These are phyloP conservation scores for Lophiotrema nucula DNA, from an alignment of 495 filamentous ascomycete genomes.

Conservation along the genomic window DNA sequence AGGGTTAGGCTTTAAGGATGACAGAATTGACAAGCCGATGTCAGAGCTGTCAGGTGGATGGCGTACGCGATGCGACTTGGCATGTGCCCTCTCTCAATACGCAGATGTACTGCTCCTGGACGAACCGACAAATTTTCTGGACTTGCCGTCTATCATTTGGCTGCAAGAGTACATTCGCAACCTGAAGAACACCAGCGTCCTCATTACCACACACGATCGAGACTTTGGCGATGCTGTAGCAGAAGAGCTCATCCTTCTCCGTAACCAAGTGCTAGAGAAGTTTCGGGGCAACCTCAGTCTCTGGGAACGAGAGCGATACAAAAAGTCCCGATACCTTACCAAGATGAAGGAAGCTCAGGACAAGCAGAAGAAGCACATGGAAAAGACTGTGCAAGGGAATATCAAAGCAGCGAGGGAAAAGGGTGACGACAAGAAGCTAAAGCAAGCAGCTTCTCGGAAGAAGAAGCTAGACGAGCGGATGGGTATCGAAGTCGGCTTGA, in stretches of 20 bases:
- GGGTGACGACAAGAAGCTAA: slow-evolving; percentile 76
- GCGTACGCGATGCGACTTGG: slow-evolving; percentile 70
- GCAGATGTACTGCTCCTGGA: slow-evolving; percentile 79
- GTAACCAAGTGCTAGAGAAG: slow-evolving; percentile 62
- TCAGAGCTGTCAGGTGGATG: slow-evolving; percentile 73
- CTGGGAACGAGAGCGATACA: slow-evolving; percentile 66
- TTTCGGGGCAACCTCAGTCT: slow-evolving; percentile 69
- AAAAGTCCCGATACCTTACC: slow-evolving; percentile 61
- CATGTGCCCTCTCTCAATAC: slow-evolving; percentile 64
- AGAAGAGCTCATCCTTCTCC: slow-evolving; percentile 72
- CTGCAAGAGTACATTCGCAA: slow-evolving; percentile 66
- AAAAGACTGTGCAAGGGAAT: slow-evolving; percentile 69
- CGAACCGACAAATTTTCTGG: slow-evolving; percentile 83
- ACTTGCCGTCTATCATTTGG: slow-evolving; percentile 81
- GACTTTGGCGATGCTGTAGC: slow-evolving; percentile 70
- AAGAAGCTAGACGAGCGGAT: slow-evolving; percentile 78
- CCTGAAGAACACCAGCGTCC: slow-evolving; percentile 53
- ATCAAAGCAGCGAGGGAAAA: slow-evolving; percentile 66
- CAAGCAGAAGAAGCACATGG: slow-evolving; percentile 70
- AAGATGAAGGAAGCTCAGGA: slow-evolving; percentile 79
- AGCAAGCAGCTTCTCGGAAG: slow-evolving; percentile 72
- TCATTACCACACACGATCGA: slow-evolving; percentile 79
- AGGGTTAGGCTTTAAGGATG: slow-evolving; percentile 71
- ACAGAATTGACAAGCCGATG: slow-evolving; percentile 55
- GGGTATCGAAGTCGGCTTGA: slow-evolving; percentile 70